Evolutionary conservation across 805 yeast species (phyloP).

Genomic region (Nakazawaea wickerhamii): DNA sequence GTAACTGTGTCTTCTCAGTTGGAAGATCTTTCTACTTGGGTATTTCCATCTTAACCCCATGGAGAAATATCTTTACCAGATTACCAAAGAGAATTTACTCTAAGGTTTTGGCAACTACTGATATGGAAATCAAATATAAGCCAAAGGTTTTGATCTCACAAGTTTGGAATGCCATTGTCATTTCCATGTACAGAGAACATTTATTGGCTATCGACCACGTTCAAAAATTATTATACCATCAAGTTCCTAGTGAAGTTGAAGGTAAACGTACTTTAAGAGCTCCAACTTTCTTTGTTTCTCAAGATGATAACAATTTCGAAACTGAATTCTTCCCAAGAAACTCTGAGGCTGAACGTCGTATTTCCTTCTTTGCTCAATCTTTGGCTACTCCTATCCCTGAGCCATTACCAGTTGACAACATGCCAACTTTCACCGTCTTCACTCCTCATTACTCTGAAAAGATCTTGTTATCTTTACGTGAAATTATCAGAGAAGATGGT

Average conservation of each 20-base stretch:
- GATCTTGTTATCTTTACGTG: slow-evolving; percentile 87
- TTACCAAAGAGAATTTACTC: slow-evolving; percentile 98
- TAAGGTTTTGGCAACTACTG: slow-evolving; percentile 95
- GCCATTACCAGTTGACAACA: slow-evolving; percentile 97
- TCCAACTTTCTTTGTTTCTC: slow-evolving; percentile 97
- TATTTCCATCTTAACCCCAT: slow-evolving; percentile 97
- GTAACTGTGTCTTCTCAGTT: slow-evolving; percentile 91
- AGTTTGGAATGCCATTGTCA: slow-evolving; percentile 98
- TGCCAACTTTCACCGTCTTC: slow-evolving; percentile 98
- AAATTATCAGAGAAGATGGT: slow-evolving; percentile 95
- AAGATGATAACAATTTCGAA: slow-evolving; percentile 91
- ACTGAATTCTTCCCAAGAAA: slow-evolving; percentile 96
- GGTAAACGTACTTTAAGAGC: slow-evolving; percentile 98
- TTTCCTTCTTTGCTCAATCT: slow-evolving; percentile 98
- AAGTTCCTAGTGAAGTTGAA: slow-evolving; percentile 96
- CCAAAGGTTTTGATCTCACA: slow-evolving; percentile 97
- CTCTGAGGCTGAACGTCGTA: slow-evolving; percentile 99
- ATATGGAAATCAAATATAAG: slow-evolving; percentile 98
- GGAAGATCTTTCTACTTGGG: slow-evolving; percentile 98
- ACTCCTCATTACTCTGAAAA: slow-evolving; percentile 96
- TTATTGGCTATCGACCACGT: slow-evolving; percentile 97
- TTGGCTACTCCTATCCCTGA: slow-evolving; percentile 98
- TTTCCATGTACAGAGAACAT: slow-evolving; percentile 99
- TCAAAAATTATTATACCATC: slow-evolving; percentile 94
- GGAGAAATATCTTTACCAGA: slow-evolving; percentile 98